Conservation (phyloP, 768 basidiomycete genomes). For the Kwoniella dejecticola region DNA sequence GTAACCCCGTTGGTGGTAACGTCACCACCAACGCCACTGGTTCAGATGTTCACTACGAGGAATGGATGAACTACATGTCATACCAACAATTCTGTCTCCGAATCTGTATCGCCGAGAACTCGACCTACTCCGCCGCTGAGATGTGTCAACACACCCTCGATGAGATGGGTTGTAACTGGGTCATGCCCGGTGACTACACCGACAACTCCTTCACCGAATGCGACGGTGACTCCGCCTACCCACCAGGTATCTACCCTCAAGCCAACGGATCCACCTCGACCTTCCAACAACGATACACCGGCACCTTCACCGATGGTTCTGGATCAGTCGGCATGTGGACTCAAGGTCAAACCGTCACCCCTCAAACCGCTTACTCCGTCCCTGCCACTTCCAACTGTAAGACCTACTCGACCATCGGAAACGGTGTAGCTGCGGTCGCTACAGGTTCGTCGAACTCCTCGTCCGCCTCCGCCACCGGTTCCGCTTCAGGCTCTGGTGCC, state of each 20-base stretch:
- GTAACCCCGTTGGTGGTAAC: slow-evolving; percentile 58
- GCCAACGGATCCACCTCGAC: slow-evolving; percentile 54
- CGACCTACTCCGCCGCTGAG: slow-evolving; percentile 54
- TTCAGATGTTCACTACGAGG: slow-evolving; percentile 57
- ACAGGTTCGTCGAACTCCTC: slow-evolving; percentile 35
- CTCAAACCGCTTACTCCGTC: slow-evolving; percentile 48
- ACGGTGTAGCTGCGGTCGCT: slow-evolving; percentile 35
- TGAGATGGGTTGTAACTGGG: slow-evolving; percentile 55
- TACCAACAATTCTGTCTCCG: slow-evolving; percentile 60
- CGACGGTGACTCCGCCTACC: slow-evolving; percentile 57
- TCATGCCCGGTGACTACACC: slow-evolving; percentile 57
- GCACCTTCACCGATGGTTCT: slow-evolving; percentile 48
- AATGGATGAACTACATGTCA: slow-evolving; percentile 60
- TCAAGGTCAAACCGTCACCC: slow-evolving; percentile 55
- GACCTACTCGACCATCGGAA: slow-evolving; percentile 53
- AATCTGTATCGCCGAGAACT: slow-evolving; percentile 59
- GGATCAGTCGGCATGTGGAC: slow-evolving; percentile 48
- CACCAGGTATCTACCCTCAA: slow-evolving; percentile 57
- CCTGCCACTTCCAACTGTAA: slow-evolving; percentile 57
- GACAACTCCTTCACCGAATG: slow-evolving; percentile 59
- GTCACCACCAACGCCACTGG: slow-evolving; percentile 56
- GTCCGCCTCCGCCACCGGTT: slow-evolving; percentile 60
- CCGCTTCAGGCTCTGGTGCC: slow-evolving; percentile 21
- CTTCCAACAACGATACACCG: slow-evolving; percentile 57
- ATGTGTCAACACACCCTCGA: slow-evolving; percentile 56